Base-by-base conservation (phyloP, 2,329 filamentous ascomycete genomes). In the Hypoxylon sp. region DNA sequence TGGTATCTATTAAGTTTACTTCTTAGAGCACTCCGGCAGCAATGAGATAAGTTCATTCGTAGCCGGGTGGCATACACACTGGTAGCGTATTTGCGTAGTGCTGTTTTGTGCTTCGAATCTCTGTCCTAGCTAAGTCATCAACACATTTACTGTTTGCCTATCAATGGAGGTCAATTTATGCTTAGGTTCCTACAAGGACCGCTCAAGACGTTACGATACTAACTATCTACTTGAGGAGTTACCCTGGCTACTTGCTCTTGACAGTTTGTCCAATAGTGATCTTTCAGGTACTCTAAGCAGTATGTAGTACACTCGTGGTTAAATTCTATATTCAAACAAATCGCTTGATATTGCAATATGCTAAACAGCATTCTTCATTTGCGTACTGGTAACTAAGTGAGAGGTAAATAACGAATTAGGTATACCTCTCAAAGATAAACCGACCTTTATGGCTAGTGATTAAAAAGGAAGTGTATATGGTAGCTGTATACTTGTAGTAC, bases 11-110 rank as follows among this genome's bases (percentile, higher is more conserved):
- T 4, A 19, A 31, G 33, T 47, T 24, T 46, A 33, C 3, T 42
- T 10, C 42, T 5, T 53, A 52, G 37, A 52, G 24, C 11, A 17
- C 35, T 39, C 26, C 37, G 13, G 53, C 29, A 19, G 14, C 33
- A 33, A 51, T 22, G 35, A 65, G 39, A 46, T 58, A 42, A 19
- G 13, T 47, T 50, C 39, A 46, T n/a, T 19, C 14, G 8, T n/a
- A 17, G 6, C 44, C 37, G 5, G 3, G 13, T 17, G 52, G 2
- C 37, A 29, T 17, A 1, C 11, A 42, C 35, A 55, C 5, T 8
- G 26, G 13, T 31, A 44, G 33, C 13, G 14, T 14, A 13, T 24
- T 29, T 19, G 6, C 13, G 19, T 55, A 17, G 39, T 22, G 8
- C 39, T 4, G 5, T 44, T 11, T 1, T 44, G 4, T 44, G 37